phyloP scores from a whole-genome alignment of 2,329 filamentous ascomycete species.

The Stagonosporopsis rhizophila region DNA sequence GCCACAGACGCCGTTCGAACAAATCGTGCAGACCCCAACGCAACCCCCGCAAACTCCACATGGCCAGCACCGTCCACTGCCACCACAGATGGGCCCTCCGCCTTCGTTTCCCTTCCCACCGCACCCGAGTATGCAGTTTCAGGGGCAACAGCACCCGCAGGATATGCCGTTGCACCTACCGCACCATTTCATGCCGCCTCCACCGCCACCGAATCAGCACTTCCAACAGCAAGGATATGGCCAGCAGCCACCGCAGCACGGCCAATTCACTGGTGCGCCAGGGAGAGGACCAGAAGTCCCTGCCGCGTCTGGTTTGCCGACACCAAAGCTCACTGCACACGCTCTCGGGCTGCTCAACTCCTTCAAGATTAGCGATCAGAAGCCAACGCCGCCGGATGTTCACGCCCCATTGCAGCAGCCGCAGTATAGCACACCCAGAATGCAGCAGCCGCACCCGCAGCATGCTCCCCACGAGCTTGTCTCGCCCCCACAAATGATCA shows the following conservation, averaged over 20 bases:
- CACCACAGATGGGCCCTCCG: conserved; percentile 58
- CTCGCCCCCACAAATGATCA: conserved; percentile 37
- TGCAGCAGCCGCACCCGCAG: conserved; percentile 32
- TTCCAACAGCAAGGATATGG: conserved; percentile 32
- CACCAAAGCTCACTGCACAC: conserved; percentile 65
- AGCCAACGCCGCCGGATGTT: conserved; percentile 24
- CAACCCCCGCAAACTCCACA: conserved; percentile 65
- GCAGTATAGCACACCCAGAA: conserved; percentile 32
- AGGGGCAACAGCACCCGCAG: conserved; percentile 29
- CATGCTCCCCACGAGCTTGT: conserved; percentile 33
- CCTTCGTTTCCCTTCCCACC: conserved; percentile 58
- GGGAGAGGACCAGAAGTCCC: conserved; percentile 56
- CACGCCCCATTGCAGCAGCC: conserved; percentile 20
- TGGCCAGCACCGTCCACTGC: conserved; percentile 62
- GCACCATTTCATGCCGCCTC: conserved; percentile 33
- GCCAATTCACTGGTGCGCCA: conserved; percentile 46
- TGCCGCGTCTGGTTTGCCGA: conserved; percentile 63
- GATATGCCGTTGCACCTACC: conserved; percentile 30
- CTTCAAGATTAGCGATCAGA: conserved; percentile 56
- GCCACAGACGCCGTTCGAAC: conserved; percentile 61
- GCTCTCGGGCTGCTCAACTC: conserved; percentile 64
- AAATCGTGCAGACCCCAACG: conserved; percentile 57
- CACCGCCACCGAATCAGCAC: conserved; percentile 24
- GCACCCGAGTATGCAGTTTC: conserved; percentile 42
- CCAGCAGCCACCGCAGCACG: conserved; percentile 40